Percentiles rank a stretch among this genome's conserved stretches.
Conservation (phyloP, 106 monocot genomes). For the Platanthera guangdongensis region DNA sequence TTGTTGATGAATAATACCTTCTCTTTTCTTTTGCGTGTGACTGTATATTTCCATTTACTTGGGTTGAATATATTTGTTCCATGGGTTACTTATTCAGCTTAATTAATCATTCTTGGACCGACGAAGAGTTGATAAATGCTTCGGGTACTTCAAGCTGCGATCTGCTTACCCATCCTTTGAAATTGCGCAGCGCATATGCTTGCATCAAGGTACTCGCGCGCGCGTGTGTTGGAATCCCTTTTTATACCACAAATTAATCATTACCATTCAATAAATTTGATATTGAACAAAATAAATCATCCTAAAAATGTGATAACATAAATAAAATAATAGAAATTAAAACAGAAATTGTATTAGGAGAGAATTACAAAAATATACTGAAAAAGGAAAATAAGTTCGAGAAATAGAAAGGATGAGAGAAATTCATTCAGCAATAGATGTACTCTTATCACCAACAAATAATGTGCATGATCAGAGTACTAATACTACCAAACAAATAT, state of each 20-base stretch:
- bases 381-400: too few relatives aligned
- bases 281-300: too few relatives aligned
- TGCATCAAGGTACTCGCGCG: slow-evolving; percentile 23
- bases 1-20: slow-evolving; percentile 1
- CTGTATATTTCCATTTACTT: background rate
- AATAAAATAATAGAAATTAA: too few relatives aligned
- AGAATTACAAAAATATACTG: too few relatives aligned
- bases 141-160: slow-evolving; percentile 27
- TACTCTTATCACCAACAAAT: too few relatives aligned
- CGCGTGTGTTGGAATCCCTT: background rate
- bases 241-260: too few relatives aligned
- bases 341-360: too few relatives aligned
- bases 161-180: slow-evolving; percentile 35
- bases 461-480: too few relatives aligned
- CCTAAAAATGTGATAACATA: too few relatives aligned
- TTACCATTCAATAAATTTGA: too few relatives aligned
- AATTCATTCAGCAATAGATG: too few relatives aligned
- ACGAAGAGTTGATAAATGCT: slow-evolving; percentile 43
- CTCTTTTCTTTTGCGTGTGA: background rate
- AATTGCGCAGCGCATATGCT: slow-evolving; percentile 44
- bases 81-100: slow-evolving; percentile 14
- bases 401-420: too few relatives aligned
- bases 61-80: background rate
- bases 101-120: slow-evolving; percentile 24
- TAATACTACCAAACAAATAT: background rate